Conservation (phyloP, 345 rosid species). For the Microcos paniculata region DNA sequence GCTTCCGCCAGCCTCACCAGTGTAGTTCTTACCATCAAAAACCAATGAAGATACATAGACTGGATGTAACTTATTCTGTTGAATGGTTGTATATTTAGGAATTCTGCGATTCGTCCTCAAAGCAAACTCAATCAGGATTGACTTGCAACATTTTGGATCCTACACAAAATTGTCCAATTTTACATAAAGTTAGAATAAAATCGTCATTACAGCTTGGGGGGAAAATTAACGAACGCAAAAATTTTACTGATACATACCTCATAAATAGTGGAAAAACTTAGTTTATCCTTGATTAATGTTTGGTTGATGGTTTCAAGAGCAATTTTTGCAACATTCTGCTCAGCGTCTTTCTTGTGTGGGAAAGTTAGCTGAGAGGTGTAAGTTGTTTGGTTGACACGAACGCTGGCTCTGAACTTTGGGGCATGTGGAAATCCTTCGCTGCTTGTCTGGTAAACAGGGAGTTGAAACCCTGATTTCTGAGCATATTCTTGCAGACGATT, state of each 20-base stretch:
- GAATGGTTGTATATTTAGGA: slow-evolving; percentile 19
- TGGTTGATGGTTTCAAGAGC: slow-evolving; percentile 24
- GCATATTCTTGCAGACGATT: slow-evolving; percentile 12
- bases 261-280: not conserved
- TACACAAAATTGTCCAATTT: not conserved
- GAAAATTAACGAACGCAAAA: not conserved
- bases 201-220: not conserved
- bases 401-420: slow-evolving; percentile 25
- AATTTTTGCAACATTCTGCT: slow-evolving; percentile 23
- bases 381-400: slow-evolving; percentile 9
- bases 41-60: slow-evolving; percentile 16
- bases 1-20: slow-evolving; percentile 15
- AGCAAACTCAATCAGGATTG: slow-evolving; percentile 28
- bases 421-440: slow-evolving; percentile 33
- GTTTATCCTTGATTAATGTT: not conserved
- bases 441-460: slow-evolving; percentile 19
- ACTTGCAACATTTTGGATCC: slow-evolving; percentile 31
- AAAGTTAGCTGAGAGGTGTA: slow-evolving; percentile 3
- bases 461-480: not conserved
- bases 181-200: not conserved
- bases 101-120: not conserved
- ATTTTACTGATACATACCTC: slow-evolving; percentile 11
- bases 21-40: slow-evolving; percentile 20
- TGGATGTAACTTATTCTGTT: not conserved
- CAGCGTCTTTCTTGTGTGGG: slow-evolving; percentile 25